Conservation (phyloP, 2,329 filamentous ascomycete species). For the Rhinocladiella mackenziei region DNA sequence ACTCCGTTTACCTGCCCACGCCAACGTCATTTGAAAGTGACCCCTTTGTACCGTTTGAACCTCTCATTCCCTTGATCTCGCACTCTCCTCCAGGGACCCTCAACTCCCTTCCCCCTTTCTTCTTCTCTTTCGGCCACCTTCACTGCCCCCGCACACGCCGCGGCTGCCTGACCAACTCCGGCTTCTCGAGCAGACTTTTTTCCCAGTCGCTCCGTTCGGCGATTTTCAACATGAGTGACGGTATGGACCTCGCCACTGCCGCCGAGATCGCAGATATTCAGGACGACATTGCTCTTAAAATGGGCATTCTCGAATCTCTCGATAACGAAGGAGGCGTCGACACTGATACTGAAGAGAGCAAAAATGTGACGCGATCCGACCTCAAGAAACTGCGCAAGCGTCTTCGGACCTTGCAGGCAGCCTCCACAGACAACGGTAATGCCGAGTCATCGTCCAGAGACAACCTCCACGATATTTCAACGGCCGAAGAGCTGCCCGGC, state of each 20-base stretch:
- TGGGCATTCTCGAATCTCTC: slow-evolving; percentile 21
- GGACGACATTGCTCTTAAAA: slow-evolving; percentile 25
- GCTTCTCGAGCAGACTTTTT: too few species aligned
- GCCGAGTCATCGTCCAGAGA: not conserved
- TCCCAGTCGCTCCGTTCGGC: too few species aligned
- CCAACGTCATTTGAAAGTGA: too few species aligned
- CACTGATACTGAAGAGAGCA: slow-evolving; percentile 13
- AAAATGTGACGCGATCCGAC: slow-evolving; percentile 6
- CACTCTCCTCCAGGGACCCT: too few species aligned
- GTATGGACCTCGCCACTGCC: slow-evolving; percentile 6
- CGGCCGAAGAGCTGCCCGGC: not conserved
- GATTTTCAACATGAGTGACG: slow-evolving; percentile 15
- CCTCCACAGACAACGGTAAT: not conserved
- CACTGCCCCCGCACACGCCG: too few species aligned
- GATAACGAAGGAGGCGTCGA: slow-evolving; percentile 8
- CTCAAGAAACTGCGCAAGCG: slow-evolving; percentile 15
- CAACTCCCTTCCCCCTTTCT: too few species aligned
- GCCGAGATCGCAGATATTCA: slow-evolving; percentile 19
- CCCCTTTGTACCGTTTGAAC: too few species aligned
- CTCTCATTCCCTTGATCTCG: too few species aligned
- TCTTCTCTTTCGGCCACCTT: too few species aligned
- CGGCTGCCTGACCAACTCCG: not conserved
- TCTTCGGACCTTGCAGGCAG: slow-evolving; percentile 9
- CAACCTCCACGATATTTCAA: not conserved
- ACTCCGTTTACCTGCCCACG: too few species aligned